phyloP scores from a whole-genome alignment of 306 rosid species.

The Mucuna pruriens region DNA sequence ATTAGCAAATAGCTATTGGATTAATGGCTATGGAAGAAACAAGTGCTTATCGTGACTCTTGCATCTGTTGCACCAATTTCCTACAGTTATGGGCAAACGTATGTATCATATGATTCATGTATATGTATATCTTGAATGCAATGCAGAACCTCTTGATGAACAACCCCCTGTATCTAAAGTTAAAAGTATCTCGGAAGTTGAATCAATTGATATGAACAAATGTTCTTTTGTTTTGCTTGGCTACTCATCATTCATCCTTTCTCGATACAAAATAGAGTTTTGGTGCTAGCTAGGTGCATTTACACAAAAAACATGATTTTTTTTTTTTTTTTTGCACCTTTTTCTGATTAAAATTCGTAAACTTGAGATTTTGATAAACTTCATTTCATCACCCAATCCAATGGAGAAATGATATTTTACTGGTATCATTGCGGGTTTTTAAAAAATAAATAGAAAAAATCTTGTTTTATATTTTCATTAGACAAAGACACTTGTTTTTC shows the following conservation, averaged over 20 bases:
- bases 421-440: not conserved
- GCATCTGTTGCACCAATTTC: conserved; percentile 11
- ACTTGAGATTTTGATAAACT: not conserved
- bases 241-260: not conserved
- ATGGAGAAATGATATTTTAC: not conserved
- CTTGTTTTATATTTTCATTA: not conserved
- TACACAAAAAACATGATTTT: not conserved
- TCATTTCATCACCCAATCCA: not conserved
- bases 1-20: conserved; percentile 20
- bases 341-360: not conserved
- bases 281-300: not conserved
- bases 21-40: conserved; percentile 11
- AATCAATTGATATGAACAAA: not conserved
- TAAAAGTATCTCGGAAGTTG: conserved; percentile 2
- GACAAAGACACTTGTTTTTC: not conserved
- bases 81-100: conserved; percentile 19
- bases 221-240: not conserved
- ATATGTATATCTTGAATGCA: conserved; percentile 24
- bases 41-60: conserved; percentile 23
- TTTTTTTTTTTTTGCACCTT: not conserved
- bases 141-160: not conserved
- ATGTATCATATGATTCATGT: conserved; percentile 20
- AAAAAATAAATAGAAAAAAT: not conserved
- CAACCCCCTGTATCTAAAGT: conserved; percentile 28
- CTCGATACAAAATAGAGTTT: not conserved